Evolutionary conservation across 1,284 basidiomycete genomes (phyloP), one percentile per base, ranked within the genome.

Genomic region (Veloporphyrellus conicus): DNA sequence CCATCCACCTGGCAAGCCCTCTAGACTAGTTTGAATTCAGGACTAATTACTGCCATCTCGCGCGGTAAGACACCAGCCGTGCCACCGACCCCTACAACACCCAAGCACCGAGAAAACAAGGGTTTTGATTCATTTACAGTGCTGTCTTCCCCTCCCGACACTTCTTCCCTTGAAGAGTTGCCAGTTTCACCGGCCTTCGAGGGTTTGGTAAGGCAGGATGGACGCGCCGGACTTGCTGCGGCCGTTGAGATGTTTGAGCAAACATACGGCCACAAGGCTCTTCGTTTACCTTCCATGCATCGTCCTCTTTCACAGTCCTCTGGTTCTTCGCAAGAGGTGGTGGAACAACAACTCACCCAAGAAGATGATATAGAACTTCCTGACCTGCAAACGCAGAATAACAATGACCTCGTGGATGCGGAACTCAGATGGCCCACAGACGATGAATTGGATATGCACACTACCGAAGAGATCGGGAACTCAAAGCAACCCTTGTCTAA

Each of bases 121-220:
- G 29, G 25, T 16, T 49, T 56, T 33, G 49, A 54, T 20, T 44
- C 49, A 14, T 58, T 58, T 29, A 14, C 50, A 20, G 55, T 53
- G 10, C 16, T 48, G 9, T 70, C 68, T 18, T 75, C 74, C 27
- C 69, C 71, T 14, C 47, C 52, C 7, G 58, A 52, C 41, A 57
- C 16, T 9, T 37, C 34, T 31, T 58, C 59, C 20, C 50, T 50
- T 6, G 16, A 43, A 25, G 27, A 11, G 7, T 19, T 49, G 5
- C 60, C 50, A 0, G 41, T 59, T 32, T 71, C 69, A 28, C 74
- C 75, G 0, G 54, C 64, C 9, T 66, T 72, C 37, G 60, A 66
- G 35, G 32, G 34, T 16, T 29, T 60, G 47, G 31, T 53, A 12
- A 47, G 14, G 28, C 62, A 45, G 20, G 20, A 45, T 38, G 40